Conservation (phyloP, 2,329 filamentous ascomycete genomes). For the Macroventuria anomochaeta region DNA sequence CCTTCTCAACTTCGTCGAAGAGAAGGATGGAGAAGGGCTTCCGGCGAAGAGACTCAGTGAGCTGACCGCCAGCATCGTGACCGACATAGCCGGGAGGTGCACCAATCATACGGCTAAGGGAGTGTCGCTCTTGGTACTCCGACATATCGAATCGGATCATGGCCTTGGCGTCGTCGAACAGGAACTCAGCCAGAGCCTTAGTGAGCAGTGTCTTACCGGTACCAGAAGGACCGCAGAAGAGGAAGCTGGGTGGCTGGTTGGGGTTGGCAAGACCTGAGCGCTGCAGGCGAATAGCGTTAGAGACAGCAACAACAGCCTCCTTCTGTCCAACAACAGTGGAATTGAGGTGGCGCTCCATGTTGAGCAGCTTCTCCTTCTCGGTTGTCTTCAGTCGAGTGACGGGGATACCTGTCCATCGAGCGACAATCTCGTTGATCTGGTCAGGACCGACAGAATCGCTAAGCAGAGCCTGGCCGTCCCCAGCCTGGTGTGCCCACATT, state of each 20-base stretch:
- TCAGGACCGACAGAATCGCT: constrained; percentile 95
- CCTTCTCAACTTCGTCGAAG: constrained; percentile 98
- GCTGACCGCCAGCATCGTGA: constrained; percentile 92
- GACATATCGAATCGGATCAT: constrained; percentile 99
- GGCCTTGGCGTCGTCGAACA: constrained; percentile 94
- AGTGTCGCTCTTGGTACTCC: constrained; percentile 97
- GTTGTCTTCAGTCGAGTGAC: constrained; percentile 92
- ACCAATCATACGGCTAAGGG: constrained; percentile 95
- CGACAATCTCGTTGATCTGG: constrained; percentile 98
- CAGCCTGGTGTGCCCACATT: constrained; percentile 62
- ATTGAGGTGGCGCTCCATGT: constrained; percentile 89
- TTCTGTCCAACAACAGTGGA: constrained; percentile 91
- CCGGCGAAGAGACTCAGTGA: constrained; percentile 91
- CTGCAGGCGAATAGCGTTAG: constrained; percentile 94
- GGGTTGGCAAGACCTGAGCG: constrained; percentile 93
- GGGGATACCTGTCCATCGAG: constrained; percentile 97
- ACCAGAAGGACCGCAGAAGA: constrained; percentile 98
- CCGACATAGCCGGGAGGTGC: constrained; percentile 96
- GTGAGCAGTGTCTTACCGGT: constrained; percentile 98
- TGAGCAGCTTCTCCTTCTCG: constrained; percentile 97
- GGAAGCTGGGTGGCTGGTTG: constrained; percentile 95
- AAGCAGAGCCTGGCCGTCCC: constrained; percentile 69
- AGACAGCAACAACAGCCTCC: constrained; percentile 90
- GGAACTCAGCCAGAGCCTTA: constrained; percentile 95
- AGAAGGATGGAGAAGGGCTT: constrained; percentile 97